Percentiles rank a stretch among this genome's conserved stretches.
Evolutionary conservation across 495 filamentous ascomycete species (phyloP).

Genomic region (Xylaria grammica): DNA sequence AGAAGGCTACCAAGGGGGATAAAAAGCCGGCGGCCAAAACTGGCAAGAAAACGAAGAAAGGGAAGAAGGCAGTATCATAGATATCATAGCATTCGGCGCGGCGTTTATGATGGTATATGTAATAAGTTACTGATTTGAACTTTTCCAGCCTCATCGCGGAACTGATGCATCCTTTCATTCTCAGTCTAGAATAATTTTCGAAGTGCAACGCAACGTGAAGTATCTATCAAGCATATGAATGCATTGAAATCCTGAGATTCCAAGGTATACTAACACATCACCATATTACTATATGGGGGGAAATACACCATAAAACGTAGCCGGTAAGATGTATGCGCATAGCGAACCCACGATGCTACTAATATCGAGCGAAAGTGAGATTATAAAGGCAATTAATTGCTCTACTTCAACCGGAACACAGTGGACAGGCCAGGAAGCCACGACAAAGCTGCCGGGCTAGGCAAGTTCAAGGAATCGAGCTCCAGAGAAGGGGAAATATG

Average conservation of each 20-base stretch:
- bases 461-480: slow-evolving; percentile 25
- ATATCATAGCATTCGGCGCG: neutral
- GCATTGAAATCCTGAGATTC: too few species aligned
- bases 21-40: slow-evolving; percentile 32
- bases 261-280: neutral
- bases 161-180: neutral
- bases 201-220: too few species aligned
- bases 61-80: slow-evolving; percentile 38
- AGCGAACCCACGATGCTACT: slow-evolving; percentile 42
- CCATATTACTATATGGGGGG: neutral
- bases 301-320: neutral
- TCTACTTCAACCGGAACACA: slow-evolving; percentile 38
- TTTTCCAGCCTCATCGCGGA: neutral
- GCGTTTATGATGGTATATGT: slow-evolving; percentile 22
- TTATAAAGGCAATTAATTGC: slow-evolving; percentile 39
- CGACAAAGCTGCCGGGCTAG: slow-evolving; percentile 13
- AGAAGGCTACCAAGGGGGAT: slow-evolving; percentile 22
- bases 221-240: too few species aligned
- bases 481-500: slow-evolving; percentile 48
- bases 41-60: slow-evolving; percentile 44
- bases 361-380: slow-evolving; percentile 35
- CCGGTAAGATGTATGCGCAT: slow-evolving; percentile 36
- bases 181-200: neutral
- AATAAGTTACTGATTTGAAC: slow-evolving; percentile 7
- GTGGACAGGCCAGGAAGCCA: slow-evolving; percentile 19